Evolutionary conservation across 176 grass and related monocot species (phyloP), one percentile per base, ranked within the genome.

Genomic region (Bonia amplexicaulis): DNA sequence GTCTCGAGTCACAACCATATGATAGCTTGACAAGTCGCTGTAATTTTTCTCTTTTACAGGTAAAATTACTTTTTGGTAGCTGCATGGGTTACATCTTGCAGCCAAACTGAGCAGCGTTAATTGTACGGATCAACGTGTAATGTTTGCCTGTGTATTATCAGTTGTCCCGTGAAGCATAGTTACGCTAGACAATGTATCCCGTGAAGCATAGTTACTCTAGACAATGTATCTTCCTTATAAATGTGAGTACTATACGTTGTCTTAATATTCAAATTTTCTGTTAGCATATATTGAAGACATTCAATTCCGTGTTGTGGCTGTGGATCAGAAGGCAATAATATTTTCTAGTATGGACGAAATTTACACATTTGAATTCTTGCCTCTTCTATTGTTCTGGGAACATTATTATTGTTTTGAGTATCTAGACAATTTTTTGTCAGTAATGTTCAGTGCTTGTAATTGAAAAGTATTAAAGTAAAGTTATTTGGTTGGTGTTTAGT

Each of bases 51-150:
- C 40, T 60, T 83, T 3, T 48, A 26, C 60, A 37, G 29, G 74
- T 61, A 41, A 90, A 87, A 87, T 60, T 79, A 70, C 80, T 84
- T 84, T 84, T 82, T 53, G 61, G 74, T 87, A 63, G 75, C 53
- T 77, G 79, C 72, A 42, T 77, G 22, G 29, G 5, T 41, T 22
- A 70, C 52, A 44, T 62, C 76, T 80, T 76, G 85, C 73, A 17
- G 79, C 70, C 45, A 84, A 70, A 76, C 44, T 3, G 2, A 57
- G 48, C 10, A 22, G 54, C 1, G 63, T 87, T 54, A 81, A 41
- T 45, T 80, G 75, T 76, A 64, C 8, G 33, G 25, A 51, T 76
- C 80, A 62, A 80, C 62, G 53, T 87, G 81, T 87, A 87, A 44
- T 80, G 49, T 72, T 20, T 86, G 55, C 76, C 27, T 80, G 51